Evolutionary conservation across 768 basidiomycete species (phyloP), one percentile per base, ranked within the genome.

Genomic region (Rhizopogon salebrosus): DNA sequence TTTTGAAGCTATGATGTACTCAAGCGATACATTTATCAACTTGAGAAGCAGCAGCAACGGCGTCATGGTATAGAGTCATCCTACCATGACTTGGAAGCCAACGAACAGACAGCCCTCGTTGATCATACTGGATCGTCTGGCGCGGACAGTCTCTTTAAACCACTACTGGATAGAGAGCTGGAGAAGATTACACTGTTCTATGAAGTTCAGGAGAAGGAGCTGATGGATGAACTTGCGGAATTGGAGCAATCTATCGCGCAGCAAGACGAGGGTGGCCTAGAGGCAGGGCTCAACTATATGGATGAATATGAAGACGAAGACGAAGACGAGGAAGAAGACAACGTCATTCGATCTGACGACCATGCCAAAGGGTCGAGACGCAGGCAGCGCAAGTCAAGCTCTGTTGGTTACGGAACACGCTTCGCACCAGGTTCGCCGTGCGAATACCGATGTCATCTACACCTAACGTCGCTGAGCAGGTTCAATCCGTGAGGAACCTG

Each of bases 181-280:
- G 74, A 76, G 62, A 97, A 94, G 77, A 85, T 98, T 16, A 70
- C 74, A 20, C 49, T 72, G 0, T 98, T 98, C 67, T 98, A 98
- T 67, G 77, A 79, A 42, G 62, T 68, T 2, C 91, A 95, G 68
- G 85, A 90, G 62, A 78, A 75, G 41, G 89, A 94, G 45, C 70
- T 97, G 1, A 59, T 79, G 4, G 77, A 78, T 1, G 86, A 87
- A 29, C 68, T 87, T 4, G 67, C 70, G 0, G 77, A 79, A 22
- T 64, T 91, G 51, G 83, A 87, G 60, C 75, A 73, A 20, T 74
- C 81, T 26, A 75, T 89, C 2, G 60, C 68, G 20, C 67, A 74
- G 60, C 83, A 85, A 61, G 89, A 91, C 53, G 80, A 80, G 46
- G 66, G 72, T 1, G 86, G 86, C 0, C 62, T 82, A 24, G 71